Evolutionary conservation across 2,329 filamentous ascomycete species (phyloP).

Genomic region (Colletotrichum liriopes): DNA sequence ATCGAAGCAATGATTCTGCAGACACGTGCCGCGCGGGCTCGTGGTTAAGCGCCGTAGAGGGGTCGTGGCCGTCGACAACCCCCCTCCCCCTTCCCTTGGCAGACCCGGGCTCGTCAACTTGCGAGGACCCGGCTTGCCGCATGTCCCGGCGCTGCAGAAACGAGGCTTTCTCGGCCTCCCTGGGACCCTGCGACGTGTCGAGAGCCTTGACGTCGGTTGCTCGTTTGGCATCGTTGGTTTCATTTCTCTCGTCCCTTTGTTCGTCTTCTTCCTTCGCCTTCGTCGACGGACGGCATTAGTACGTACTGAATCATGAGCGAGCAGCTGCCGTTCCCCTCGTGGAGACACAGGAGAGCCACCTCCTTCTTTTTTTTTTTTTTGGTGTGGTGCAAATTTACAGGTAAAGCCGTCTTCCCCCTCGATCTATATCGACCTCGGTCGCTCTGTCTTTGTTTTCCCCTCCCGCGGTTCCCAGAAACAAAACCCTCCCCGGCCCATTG

Average conservation of each 20-base stretch:
- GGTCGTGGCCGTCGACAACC: too few species aligned
- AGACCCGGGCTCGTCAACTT: too few species aligned
- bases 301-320: neutral
- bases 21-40: too few species aligned
- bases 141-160: too few species aligned
- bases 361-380: neutral
- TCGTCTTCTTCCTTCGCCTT: neutral
- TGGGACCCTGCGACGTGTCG: too few species aligned
- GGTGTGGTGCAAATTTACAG: neutral
- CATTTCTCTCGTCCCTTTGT: neutral
- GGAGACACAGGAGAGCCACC: neutral
- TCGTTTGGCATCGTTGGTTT: too few species aligned
- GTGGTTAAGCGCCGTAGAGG: too few species aligned
- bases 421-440: neutral
- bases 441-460: neutral
- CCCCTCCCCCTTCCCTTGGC: too few species aligned
- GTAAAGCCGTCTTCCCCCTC: neutral
- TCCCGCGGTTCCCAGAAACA: neutral
- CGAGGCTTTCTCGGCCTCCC: too few species aligned
- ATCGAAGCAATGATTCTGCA: too few species aligned
- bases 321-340: neutral
- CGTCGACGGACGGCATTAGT: neutral
- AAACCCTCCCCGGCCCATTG: neutral
- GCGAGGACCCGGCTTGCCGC: too few species aligned
- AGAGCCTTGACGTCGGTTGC: too few species aligned